A percentile compares a stretch with the other conserved stretches of the same genome.
These are phyloP conservation scores for Furcasterigmium sp. DNA, from an alignment of 2,329 filamentous ascomycete genomes.

Conservation along the genomic window DNA sequence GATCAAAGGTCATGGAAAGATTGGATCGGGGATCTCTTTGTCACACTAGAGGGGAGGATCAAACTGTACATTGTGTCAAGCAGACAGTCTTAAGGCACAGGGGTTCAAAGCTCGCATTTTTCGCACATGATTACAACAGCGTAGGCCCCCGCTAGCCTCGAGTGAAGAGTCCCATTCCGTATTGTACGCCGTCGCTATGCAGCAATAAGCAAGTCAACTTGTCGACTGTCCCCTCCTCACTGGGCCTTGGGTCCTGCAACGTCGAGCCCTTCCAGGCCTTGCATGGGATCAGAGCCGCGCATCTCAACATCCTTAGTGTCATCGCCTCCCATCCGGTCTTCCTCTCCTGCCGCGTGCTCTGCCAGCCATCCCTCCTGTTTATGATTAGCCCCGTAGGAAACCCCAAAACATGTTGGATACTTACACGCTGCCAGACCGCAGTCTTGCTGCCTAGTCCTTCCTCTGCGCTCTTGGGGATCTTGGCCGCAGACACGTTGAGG, in stretches of 20 bases:
- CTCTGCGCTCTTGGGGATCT: constrained; percentile 81
- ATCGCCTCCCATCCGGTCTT: constrained; percentile 61
- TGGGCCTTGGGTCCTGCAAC: constrained; percentile 85
- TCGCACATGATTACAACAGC: constrained; percentile 10
- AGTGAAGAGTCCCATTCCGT: not conserved
- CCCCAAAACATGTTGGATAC: too few relatives aligned
- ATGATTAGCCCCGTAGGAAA: too few relatives aligned
- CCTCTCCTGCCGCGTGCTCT: constrained; percentile 78
- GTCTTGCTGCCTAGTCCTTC: constrained; percentile 90
- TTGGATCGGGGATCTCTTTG: constrained; percentile 1
- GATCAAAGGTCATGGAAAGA: not conserved
- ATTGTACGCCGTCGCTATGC: constrained; percentile 43
- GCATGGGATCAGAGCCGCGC: constrained; percentile 79
- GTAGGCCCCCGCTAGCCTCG: not conserved
- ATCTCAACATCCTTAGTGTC: constrained; percentile 46
- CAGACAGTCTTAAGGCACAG: constrained; percentile 2
- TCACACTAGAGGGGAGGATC: constrained; percentile 3
- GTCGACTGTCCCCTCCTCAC: constrained; percentile 35
- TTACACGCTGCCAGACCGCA: constrained; percentile 94
- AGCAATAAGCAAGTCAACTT: constrained; percentile 16
- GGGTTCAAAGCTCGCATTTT: constrained; percentile 9
- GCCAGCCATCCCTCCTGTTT: constrained; percentile 86
- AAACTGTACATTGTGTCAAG: constrained; percentile 12
- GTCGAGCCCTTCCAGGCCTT: constrained; percentile 87
- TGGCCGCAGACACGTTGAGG: constrained; percentile 88